Conservation (phyloP, 495 filamentous ascomycete species). For the Neurospora sp. region DNA sequence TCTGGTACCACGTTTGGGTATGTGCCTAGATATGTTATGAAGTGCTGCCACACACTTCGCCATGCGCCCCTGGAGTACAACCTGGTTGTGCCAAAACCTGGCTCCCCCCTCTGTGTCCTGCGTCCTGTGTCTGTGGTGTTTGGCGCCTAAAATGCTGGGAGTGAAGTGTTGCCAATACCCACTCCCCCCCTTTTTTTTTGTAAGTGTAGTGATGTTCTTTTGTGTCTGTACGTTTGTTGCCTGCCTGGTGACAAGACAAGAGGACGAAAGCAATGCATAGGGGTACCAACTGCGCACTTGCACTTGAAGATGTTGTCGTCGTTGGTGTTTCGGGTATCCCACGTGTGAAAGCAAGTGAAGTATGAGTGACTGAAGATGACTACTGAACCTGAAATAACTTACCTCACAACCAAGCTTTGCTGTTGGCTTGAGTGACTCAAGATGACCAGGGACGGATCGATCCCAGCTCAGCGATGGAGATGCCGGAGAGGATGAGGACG, state of each 20-base stretch:
- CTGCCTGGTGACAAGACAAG: neutral
- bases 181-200: neutral
- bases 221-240: neutral
- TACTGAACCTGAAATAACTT: neutral
- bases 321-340: neutral
- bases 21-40: neutral
- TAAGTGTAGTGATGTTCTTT: neutral
- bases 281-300: neutral
- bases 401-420: neutral
- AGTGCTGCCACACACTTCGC: neutral
- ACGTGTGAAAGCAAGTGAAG: neutral
- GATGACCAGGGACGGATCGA: neutral
- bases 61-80: neutral
- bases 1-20: neutral
- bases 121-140: neutral
- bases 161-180: neutral
- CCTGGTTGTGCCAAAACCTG: neutral
- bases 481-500: neutral
- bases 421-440: neutral
- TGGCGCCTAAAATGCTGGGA: neutral
- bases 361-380: neutral
- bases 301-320: neutral
- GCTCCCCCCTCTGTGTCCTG: neutral
- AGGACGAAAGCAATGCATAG: neutral
- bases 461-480: neutral